phyloP scores from a whole-genome alignment of 768 basidiomycete genomes.

The Tylopilus felleus region DNA sequence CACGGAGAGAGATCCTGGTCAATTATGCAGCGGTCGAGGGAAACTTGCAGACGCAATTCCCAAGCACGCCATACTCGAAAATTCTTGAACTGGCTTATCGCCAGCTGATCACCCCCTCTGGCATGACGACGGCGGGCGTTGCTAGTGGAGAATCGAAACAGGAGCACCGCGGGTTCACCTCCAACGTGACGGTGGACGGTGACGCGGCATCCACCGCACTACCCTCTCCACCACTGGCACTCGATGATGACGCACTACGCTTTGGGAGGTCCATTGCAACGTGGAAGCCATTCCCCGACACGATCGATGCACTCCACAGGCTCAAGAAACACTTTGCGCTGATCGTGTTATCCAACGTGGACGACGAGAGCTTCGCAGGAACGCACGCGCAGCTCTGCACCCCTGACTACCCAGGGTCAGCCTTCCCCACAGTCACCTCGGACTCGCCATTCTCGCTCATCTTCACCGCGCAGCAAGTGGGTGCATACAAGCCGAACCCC shows the following conservation, averaged over 20 bases:
- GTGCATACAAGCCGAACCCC: slow-evolving; percentile 67
- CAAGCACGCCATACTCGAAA: slow-evolving; percentile 56
- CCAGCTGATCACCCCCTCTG: slow-evolving; percentile 30
- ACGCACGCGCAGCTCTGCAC: slow-evolving; percentile 51
- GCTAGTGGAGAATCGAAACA: slow-evolving; percentile 13
- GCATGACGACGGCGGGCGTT: slow-evolving; percentile 36
- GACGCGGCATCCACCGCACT: neutral
- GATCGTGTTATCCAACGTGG: slow-evolving; percentile 74
- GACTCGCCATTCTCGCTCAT: slow-evolving; percentile 62
- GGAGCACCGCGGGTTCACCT: slow-evolving; percentile 18
- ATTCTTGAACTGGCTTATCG: slow-evolving; percentile 48
- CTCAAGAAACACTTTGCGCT: slow-evolving; percentile 66
- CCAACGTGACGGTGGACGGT: neutral
- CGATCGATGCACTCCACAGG: slow-evolving; percentile 51
- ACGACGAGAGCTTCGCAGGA: slow-evolving; percentile 55
- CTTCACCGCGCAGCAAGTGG: slow-evolving; percentile 68
- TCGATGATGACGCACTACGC: slow-evolving; percentile 33
- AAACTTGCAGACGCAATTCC: slow-evolving; percentile 56
- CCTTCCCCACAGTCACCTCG: slow-evolving; percentile 40
- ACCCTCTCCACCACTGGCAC: neutral
- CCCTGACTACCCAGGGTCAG: slow-evolving; percentile 13
- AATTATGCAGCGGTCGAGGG: slow-evolving; percentile 53
- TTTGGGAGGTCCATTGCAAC: slow-evolving; percentile 59
- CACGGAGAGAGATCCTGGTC: slow-evolving; percentile 41
- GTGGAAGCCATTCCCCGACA: slow-evolving; percentile 71